A percentile compares a stretch with the other conserved stretches of the same genome.
Conservation (phyloP, 129 eudicot genomes). For the Flaveria ramosissima region DNA sequence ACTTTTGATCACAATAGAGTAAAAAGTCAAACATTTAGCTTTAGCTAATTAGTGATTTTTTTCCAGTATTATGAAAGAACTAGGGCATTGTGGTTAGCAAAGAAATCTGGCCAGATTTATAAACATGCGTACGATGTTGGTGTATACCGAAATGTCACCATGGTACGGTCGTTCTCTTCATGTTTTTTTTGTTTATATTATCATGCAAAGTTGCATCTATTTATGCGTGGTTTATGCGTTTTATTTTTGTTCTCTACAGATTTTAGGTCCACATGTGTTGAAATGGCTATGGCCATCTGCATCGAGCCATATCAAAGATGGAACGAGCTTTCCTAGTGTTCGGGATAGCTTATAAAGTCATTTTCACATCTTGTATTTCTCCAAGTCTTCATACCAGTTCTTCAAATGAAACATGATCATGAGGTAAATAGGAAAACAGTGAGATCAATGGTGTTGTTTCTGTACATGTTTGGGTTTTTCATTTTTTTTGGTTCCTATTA, state of each 20-base stretch:
- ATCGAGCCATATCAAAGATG: conserved; percentile 73
- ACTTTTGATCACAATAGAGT: conserved; percentile 60
- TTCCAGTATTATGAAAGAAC: conserved; percentile 60
- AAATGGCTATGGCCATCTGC: conserved; percentile 85
- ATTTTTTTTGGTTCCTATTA: conserved; percentile 1
- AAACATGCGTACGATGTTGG: conserved; percentile 77
- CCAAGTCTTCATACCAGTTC: conserved; percentile 8
- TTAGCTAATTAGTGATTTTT: background rate
- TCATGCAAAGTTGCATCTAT: background rate
- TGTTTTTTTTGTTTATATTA: background rate
- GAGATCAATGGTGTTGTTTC: conserved; percentile 23
- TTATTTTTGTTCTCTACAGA: conserved; percentile 34
- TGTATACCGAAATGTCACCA: conserved; percentile 57
- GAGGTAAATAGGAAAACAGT: conserved; percentile 28
- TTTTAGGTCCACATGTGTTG: conserved; percentile 69
- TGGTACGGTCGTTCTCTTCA: conserved; percentile 43
- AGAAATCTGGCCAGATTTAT: conserved; percentile 72
- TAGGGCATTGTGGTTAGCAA: conserved; percentile 82
- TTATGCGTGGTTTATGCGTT: background rate
- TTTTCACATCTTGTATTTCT: background rate
- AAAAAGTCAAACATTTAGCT: conserved; percentile 20
- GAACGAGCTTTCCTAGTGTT: conserved; percentile 64
- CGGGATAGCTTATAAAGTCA: conserved; percentile 51
- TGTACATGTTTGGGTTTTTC: conserved; percentile 21
- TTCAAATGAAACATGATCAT: background rate